Evolutionary conservation across 140 eudicot species (phyloP), one percentile per base, ranked within the genome.

Genomic region (Erigeron philadelphicus): DNA sequence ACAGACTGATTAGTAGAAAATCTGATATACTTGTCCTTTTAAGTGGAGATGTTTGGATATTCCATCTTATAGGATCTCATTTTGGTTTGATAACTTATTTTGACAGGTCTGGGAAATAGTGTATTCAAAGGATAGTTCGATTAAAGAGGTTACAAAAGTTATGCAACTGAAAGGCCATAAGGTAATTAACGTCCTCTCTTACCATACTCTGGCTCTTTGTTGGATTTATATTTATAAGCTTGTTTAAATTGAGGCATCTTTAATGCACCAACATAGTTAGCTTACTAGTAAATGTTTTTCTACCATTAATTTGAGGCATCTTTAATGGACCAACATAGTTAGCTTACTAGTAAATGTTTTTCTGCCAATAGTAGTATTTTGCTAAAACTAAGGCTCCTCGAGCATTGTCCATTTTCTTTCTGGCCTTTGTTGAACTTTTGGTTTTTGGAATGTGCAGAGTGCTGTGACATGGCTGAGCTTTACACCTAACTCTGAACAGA

Each of bases 81-180:
- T 3, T 76, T 31, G 5, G 49, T 50, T 46, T 60, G 56, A 70
- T 41, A 43, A 31, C 64, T 46, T 55, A 8, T 11, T 78, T 54
- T 73, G 58, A 53, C 81, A 92, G 98, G 95, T 92, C 49, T 92
- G 98, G 98, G 98, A 92, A 84, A 84, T 89, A 64, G 87, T 88
- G 38, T 92, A 92, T 73, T 75, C 93, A 4, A 92, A 92, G 74
- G 96, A 92, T 72, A 84, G 96, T 61, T 86, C 98, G 15, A 92
- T 86, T 53, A 92, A 88, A 84, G 98, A 92, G 87, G 83, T 92
- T 74, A 66, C 77, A 47, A 92, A 72, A 78, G 96, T 71, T 66
- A 92, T 92, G 98, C 96, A 92, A 79, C 95, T 92, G 64, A 92
- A 88, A 83, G 98, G 98, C 72, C 98, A 92, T 75, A 92, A 92